Evolutionary conservation across 2,329 filamentous ascomycete genomes (phyloP), one percentile per base, ranked within the genome.

Genomic region (Trichoderma breve): DNA sequence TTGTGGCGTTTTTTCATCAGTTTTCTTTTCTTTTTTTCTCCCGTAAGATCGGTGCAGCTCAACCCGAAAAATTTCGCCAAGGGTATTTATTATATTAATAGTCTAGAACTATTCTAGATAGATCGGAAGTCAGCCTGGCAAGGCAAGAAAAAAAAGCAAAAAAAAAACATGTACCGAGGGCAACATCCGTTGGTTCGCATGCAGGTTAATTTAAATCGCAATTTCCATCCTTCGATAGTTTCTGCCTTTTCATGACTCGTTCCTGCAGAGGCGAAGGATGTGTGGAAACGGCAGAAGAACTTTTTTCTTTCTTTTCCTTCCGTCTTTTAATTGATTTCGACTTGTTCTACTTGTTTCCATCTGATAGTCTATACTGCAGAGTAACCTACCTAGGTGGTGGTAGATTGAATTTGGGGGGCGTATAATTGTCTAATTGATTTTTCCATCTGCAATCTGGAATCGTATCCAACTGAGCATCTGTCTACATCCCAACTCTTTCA

Each of bases 221-320:
- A 67, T 57, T n/a, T 55, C 30, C 30, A 18, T 39, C 21, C 26
- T 58, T n/a, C 51, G 34, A 67, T 67, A 57, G 51, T 58, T 55
- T 30, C 15, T 14, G 4, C 26, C 58, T 14, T 53, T 51, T 30
- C 64, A 67, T 67, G 64, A 67, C 64, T 67, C 64, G 64, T 67
- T 43, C 32, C 64, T 67, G 64, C 64, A 67, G 51, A 32, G 15
- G 64, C 21, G 21, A 67, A 21, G 47, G 64, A 14, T 67, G 64
- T 24, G 63, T 55, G 43, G 21, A 14, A 66, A 55, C 26, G 6
- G 6, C 15, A 21, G 21, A 24, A 34, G 11, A n/a, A 36, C 34
- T 3, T 43, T 15, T 58, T 28, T 26, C 18, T 55, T 7, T 66
- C 5, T 11, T 0, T 26, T 7, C 12, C 32, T 5, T 6, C 34